Evolutionary conservation across 2,329 filamentous ascomycete species (phyloP), one percentile per base, ranked within the genome.

Genomic region (Helotiales sp.): DNA sequence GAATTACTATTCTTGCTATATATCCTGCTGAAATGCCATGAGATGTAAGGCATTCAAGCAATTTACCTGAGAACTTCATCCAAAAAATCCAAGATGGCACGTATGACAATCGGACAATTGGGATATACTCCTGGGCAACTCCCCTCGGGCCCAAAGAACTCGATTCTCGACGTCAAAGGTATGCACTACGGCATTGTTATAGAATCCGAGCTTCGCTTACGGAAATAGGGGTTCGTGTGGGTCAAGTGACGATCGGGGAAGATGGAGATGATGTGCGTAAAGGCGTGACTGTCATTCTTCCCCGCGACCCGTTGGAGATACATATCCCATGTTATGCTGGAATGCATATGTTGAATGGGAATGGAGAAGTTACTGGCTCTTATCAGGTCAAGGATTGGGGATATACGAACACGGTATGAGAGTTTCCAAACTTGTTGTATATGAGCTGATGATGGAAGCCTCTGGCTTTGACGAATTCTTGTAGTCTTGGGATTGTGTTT

Each of bases 391-490:
- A 63, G 51, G 68, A 70, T 55, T 69, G 66, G 65, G 69, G 69
- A 15, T 70, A 59, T 52, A 69, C 66, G 9, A 70, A 68, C 22
- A 69, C 64, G 7, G 66, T 68, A 52, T 10, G 61, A 61, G 6
- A 44, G 38, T 30, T 31, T 27, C n/a, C 7, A 8, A 17, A 34
- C 7, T 42, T 4, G n/a, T 30, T 1, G 29, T 19, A 13, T 19
- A 13, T 22, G 10, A 25, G n/a, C 22, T 44, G 12, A 44, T 13
- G 3, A 27, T 25, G 15, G 24, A 17, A 69, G 67, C 69, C 59
- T 15, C 66, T 71, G 6, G 64, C 75, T 0, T 58, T 77, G 9
- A 67, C 73, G 24, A 77, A 76, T 52, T 76, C 70, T 52, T 66
- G 71, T 27, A 73, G 73, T 13, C 69, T 75, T 19, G 74, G 70